Conservation (phyloP, 2,329 filamentous ascomycete species). For the Penicillium sp. region DNA sequence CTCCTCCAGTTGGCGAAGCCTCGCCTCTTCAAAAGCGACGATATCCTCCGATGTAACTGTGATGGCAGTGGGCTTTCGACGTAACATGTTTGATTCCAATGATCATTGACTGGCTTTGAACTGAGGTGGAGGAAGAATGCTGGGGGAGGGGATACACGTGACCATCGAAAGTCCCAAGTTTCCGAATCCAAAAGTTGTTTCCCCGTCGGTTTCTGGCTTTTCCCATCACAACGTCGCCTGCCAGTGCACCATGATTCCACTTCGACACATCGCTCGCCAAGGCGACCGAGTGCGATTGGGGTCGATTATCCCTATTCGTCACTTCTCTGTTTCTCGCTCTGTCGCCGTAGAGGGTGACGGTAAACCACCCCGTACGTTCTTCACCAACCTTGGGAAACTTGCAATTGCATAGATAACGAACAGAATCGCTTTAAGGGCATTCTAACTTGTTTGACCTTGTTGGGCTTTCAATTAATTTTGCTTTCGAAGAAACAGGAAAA, state of each 20-base stretch:
- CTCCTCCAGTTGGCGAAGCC: slow-evolving; percentile 33
- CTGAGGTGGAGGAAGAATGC: neutral
- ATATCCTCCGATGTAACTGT: slow-evolving; percentile 51
- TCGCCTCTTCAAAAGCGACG: slow-evolving; percentile 46
- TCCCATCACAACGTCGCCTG: neutral
- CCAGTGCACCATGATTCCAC: slow-evolving; percentile 28
- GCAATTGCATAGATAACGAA: neutral
- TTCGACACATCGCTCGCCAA: slow-evolving; percentile 20
- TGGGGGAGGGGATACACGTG: slow-evolving; percentile 13
- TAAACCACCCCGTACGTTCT: slow-evolving; percentile 26
- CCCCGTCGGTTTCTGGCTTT: neutral
- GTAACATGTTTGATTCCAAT: slow-evolving; percentile 42
- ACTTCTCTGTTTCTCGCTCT: slow-evolving; percentile 27
- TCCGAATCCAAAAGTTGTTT: slow-evolving; percentile 6
- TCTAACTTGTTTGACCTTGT: neutral
- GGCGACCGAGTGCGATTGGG: slow-evolving; percentile 14
- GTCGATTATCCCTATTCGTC: slow-evolving; percentile 18
- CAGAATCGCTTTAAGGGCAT: neutral
- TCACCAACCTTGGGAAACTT: neutral
- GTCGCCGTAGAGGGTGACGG: slow-evolving; percentile 17
- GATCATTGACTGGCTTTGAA: neutral
- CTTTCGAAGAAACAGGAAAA: slow-evolving; percentile 4
- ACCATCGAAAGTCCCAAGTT: neutral
- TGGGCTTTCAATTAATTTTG: neutral
- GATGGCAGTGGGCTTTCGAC: slow-evolving; percentile 53